These are phyloP conservation scores for Tricladium varicosporioides DNA, from an alignment of 2,329 filamentous ascomycete genomes.

Conservation along the genomic window DNA sequence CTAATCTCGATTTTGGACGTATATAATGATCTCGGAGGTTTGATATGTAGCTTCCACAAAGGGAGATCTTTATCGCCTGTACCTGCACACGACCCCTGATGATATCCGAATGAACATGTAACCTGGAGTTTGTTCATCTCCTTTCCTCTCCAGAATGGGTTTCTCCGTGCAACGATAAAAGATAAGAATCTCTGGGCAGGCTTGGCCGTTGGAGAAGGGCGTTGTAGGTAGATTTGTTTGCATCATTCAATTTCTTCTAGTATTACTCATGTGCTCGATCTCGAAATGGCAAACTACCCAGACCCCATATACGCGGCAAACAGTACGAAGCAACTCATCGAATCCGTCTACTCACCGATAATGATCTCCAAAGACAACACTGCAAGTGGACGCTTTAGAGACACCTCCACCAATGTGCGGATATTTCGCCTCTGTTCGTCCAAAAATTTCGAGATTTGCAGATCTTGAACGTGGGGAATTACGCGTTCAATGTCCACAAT, in stretches of 20 bases:
- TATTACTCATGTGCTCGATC: no score
- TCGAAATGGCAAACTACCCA: no score
- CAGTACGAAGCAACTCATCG: no score
- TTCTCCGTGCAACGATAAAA: no score
- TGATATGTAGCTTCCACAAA: constrained; percentile 10
- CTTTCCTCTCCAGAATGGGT: background rate
- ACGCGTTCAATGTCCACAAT: constrained; percentile 7
- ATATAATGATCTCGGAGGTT: background rate
- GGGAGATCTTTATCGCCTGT: constrained; percentile 12
- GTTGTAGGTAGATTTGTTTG: no score
- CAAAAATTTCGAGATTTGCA: constrained; percentile 1
- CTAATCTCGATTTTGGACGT: background rate
- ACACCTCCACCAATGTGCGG: background rate
- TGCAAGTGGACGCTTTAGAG: background rate
- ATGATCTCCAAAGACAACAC: background rate
- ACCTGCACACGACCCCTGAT: constrained; percentile 17
- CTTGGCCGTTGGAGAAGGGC: no score
- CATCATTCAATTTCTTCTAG: no score
- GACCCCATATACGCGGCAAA: no score
- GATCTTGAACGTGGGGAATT: background rate
- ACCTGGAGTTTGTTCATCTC: constrained; percentile 9
- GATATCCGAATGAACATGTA: constrained; percentile 1
- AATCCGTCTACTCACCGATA: no score
- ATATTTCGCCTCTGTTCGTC: background rate
- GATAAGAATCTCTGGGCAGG: no score